A percentile compares a stretch with the other conserved stretches of the same genome.
These are phyloP conservation scores for Amylocarpus encephaloides DNA, from an alignment of 2,329 filamentous ascomycete species.

Conservation along the genomic window DNA sequence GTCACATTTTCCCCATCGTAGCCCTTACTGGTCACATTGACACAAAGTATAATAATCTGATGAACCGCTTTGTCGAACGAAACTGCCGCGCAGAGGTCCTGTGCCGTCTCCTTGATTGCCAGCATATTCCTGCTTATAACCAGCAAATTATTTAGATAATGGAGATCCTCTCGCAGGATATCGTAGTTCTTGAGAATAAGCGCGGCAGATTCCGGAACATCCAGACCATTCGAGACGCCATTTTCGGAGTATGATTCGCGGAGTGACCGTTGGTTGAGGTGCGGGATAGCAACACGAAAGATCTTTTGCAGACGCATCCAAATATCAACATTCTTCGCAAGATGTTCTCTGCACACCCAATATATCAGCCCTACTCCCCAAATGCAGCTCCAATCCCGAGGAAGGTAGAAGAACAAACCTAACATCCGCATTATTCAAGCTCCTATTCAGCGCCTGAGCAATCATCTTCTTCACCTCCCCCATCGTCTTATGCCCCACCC, in stretches of 20 bases:
- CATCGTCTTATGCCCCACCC: conserved; percentile 51
- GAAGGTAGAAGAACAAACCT: conserved; percentile 37
- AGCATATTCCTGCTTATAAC: conserved; percentile 60
- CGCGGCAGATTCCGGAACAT: conserved; percentile 55
- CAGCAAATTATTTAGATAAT: conserved; percentile 60
- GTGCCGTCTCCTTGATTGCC: conserved; percentile 58
- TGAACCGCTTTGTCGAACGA: conserved; percentile 61
- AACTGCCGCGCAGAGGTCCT: conserved; percentile 58
- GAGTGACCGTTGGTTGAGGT: conserved; percentile 53
- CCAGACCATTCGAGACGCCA: conserved; percentile 48
- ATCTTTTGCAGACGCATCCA: conserved; percentile 60
- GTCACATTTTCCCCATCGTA: conserved; percentile 58
- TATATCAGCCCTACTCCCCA: no score
- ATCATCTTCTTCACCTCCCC: conserved; percentile 51
- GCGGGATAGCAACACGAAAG: conserved; percentile 55
- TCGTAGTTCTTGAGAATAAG: conserved; percentile 58
- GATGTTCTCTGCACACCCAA: conserved; percentile 41
- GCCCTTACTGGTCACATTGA: conserved; percentile 61
- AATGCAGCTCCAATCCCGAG: not conserved
- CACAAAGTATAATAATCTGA: conserved; percentile 58
- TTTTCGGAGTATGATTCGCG: conserved; percentile 48
- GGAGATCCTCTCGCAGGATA: conserved; percentile 54
- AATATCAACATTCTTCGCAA: conserved; percentile 57
- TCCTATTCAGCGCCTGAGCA: conserved; percentile 56
- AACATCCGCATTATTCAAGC: conserved; percentile 51